Base-by-base conservation (phyloP, 2,329 filamentous ascomycete genomes). In the Aspergillus novofumigatus region DNA sequence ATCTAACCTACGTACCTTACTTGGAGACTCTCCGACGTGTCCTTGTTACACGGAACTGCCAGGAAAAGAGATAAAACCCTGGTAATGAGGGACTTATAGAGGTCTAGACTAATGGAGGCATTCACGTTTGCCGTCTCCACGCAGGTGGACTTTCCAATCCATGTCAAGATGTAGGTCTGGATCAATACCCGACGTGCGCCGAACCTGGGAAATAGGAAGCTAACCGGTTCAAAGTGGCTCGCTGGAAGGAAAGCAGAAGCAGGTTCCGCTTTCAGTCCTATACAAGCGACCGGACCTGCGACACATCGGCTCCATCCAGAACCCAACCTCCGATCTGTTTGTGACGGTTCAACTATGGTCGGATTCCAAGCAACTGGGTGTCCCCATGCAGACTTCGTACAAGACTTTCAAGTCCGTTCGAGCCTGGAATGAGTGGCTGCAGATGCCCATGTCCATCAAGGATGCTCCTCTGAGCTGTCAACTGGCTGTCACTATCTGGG, bases 341-440 rank as follows among this genome's bases (percentile, higher is more conserved):
- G 87, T 96, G 51, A 97, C 92, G 0, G 89, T 88, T 8, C 94
- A 97, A 74, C 83, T 97, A 67, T 99, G 93, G 89, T 91, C 92
- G 11, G 92, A 95, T 67, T 97, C 92, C 28, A 99, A 99, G 72
- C 92, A 93, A 38, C 78, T 99, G 64, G 95, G 92, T 0, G 90
- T 97, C 1, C 90, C 92, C 0, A 84, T 95, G 10, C 93, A 97
- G 73, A 99, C 94, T 2, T 84, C 91, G 25, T 97, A 97, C 77
- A 96, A 92, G 70, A 79, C 91, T 7, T 97, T 99, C 72, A 91
- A 92, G 70, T 83, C 83, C 38, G 86, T 57, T 29, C 65, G 68
- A 57, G 86, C 86, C 70, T 97, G 94, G 94, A 96, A 96, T 71
- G 93, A 97, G 78, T 99, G 95, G 94, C 84, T 99, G 28, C 86